These are phyloP conservation scores for Holtermanniella nyarrowii DNA, from an alignment of 768 basidiomycete genomes.

Conservation along the genomic window DNA sequence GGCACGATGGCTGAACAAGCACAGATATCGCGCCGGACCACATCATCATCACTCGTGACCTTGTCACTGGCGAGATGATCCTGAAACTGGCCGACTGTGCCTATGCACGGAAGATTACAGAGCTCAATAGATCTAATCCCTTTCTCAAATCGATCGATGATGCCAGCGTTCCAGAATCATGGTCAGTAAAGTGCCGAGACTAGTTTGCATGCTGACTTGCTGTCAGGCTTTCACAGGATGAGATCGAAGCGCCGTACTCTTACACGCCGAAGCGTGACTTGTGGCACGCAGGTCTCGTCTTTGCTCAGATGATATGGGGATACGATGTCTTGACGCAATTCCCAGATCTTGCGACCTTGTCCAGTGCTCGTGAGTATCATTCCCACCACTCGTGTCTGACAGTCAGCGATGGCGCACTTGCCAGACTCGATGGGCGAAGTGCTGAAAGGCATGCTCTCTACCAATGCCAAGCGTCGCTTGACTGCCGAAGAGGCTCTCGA, in stretches of 20 bases:
- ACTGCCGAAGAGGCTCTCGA: background rate
- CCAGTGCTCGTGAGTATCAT: conserved; percentile 30
- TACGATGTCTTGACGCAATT: conserved; percentile 51
- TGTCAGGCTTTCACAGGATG: conserved; percentile 63
- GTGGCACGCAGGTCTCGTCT: conserved; percentile 65
- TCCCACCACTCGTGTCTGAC: background rate
- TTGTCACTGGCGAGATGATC: conserved; percentile 47
- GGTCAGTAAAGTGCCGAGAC: conserved; percentile 45
- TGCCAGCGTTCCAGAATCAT: conserved; percentile 42
- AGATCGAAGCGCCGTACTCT: conserved; percentile 62
- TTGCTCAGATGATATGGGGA: conserved; percentile 80
- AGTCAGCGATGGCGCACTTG: conserved; percentile 1
- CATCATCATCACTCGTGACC: conserved; percentile 16
- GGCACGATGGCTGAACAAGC: background rate
- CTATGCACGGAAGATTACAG: conserved; percentile 62
- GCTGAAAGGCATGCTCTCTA: conserved; percentile 21
- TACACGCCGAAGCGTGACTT: conserved; percentile 74
- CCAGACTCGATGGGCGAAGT: conserved; percentile 22
- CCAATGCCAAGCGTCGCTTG: background rate
- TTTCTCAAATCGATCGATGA: conserved; percentile 44
- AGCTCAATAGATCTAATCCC: conserved; percentile 74
- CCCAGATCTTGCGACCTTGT: conserved; percentile 27
- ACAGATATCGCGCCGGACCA: conserved; percentile 25
- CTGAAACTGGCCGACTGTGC: conserved; percentile 66
- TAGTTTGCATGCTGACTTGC: conserved; percentile 8